Evolutionary conservation across 163 green algal genomes (phyloP), one percentile per base, ranked within the genome.

Genomic region (Volvox carteri): DNA sequence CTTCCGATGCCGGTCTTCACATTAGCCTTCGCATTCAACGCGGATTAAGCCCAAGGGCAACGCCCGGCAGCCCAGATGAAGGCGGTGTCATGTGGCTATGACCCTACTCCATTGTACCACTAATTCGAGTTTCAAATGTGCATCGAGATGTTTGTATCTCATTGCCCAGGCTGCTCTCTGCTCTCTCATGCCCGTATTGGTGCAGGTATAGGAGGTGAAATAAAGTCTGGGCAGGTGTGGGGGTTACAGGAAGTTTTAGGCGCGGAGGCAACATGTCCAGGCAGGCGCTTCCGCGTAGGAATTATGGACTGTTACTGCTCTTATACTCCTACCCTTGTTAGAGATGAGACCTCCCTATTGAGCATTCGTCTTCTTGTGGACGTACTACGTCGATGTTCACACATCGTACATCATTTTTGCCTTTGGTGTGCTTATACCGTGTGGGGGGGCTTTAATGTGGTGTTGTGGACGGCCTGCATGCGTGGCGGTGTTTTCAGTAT

Each of bases 391-490:
- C 39, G 23, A 54, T 54, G 39, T 78, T 25, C 33, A 78, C 16
- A 52, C 37, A 76, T 76, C 33, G 70, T 78, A 42, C 70, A 21
- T 37, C 70, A 78, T 56, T 78, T 78, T 78, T 78, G 70, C 56
- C 11, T 52, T 78, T 78, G 39, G 39, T 76, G 8, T 39, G 35
- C 60, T 35, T 14, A 58, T 67, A 8, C 65, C 30, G 33, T 37
- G 18, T 42, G 70, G 54, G 70, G 54, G 70, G 39, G 39, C 16
- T 78, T 78, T 78, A 37, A 58, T 78, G 21, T 7, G 48, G 60
- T 37, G 60, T 72, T 72, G 60, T 37, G 28, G 48, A 58, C 14
- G 12, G 16, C n/a, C 58, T 39, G 60, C n/a, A 37, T 72, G 60
- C 60, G 3, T 14, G n/a, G 23, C 14, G 35, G 60, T 39, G 23